These are phyloP conservation scores for Eimeria zaria DNA, from an alignment of 169 alveolate genomes.

Conservation along the genomic window DNA sequence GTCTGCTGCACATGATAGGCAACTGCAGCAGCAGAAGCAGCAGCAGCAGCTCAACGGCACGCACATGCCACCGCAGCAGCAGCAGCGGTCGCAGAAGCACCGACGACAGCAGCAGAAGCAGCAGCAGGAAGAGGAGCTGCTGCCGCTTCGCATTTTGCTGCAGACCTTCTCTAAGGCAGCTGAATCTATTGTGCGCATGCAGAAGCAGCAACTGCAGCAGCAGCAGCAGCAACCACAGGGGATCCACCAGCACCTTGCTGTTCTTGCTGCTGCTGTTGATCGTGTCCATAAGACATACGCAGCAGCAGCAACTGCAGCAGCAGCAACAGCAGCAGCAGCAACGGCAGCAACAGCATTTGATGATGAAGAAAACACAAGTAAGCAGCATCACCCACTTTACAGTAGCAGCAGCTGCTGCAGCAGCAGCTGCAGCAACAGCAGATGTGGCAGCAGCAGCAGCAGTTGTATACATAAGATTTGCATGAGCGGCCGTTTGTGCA, in stretches of 20 bases:
- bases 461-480: too few relatives aligned
- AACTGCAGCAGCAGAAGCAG: slow-evolving; percentile 40
- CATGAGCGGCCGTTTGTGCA: too few relatives aligned
- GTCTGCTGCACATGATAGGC: slow-evolving; percentile 39
- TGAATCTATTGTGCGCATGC: slow-evolving; percentile 10
- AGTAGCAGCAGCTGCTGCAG: slow-evolving; percentile 22
- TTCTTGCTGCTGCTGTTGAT: slow-evolving; percentile 12
- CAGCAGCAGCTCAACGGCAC: slow-evolving; percentile 47
- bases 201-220: slow-evolving; percentile 31
- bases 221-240: slow-evolving; percentile 7
- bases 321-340: slow-evolving; percentile 12
- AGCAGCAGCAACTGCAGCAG: slow-evolving; percentile 76
- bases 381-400: not conserved
- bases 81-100: not conserved
- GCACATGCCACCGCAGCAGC: too few relatives aligned
- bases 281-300: slow-evolving; percentile 29
- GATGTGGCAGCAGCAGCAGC: slow-evolving; percentile 38
- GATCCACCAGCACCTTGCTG: not conserved
- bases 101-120: slow-evolving; percentile 15
- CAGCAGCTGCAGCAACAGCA: not conserved
- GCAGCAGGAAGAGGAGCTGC: slow-evolving; percentile 12
- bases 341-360: not conserved
- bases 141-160: slow-evolving; percentile 65
- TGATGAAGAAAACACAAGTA: not conserved
- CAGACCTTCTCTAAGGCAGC: slow-evolving; percentile 28